These are phyloP conservation scores for Rhodotorula mucilaginosa DNA, from an alignment of 1,284 basidiomycete species.

Conservation along the genomic window DNA sequence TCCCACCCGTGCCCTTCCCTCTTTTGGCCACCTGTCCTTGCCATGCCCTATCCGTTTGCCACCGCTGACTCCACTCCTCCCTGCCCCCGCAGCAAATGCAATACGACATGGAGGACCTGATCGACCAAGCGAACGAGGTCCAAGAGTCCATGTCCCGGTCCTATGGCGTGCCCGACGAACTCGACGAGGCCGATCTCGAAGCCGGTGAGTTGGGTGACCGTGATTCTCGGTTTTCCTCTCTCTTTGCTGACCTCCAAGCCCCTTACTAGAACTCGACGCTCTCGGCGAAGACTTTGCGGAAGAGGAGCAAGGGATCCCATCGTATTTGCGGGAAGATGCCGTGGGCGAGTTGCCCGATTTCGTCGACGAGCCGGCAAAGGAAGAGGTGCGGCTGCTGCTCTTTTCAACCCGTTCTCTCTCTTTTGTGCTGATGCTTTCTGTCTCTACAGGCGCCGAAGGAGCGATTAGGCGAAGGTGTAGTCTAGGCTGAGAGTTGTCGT, in stretches of 20 bases:
- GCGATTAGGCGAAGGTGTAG: slow-evolving; percentile 35
- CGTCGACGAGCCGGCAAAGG: slow-evolving; percentile 65
- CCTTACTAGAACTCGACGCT: slow-evolving; percentile 75
- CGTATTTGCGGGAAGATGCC: slow-evolving; percentile 75
- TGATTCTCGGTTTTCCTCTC: no score
- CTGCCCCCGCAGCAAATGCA: slow-evolving; percentile 73
- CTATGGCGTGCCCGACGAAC: slow-evolving; percentile 94
- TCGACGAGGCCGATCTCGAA: slow-evolving; percentile 95
- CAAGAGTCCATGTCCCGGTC: slow-evolving; percentile 90
- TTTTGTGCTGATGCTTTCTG: neutral
- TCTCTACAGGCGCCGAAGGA: slow-evolving; percentile 33
- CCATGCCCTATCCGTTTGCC: no score
- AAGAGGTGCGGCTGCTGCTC: slow-evolving; percentile 1
- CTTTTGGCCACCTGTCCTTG: no score
- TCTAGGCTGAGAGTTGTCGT: neutral
- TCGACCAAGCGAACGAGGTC: slow-evolving; percentile 97
- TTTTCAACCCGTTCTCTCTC: no score
- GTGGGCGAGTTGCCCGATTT: slow-evolving; percentile 68
- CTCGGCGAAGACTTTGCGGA: slow-evolving; percentile 67
- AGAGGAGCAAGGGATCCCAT: slow-evolving; percentile 79
- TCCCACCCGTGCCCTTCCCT: no score
- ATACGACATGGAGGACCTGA: slow-evolving; percentile 95
- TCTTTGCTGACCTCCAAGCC: accelerated
- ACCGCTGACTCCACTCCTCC: neutral
- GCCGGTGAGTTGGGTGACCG: slow-evolving; percentile 85